Evolutionary conservation across 352 stramenopile genomes (phyloP).

Genomic region (Phytophthora hibernalis): DNA sequence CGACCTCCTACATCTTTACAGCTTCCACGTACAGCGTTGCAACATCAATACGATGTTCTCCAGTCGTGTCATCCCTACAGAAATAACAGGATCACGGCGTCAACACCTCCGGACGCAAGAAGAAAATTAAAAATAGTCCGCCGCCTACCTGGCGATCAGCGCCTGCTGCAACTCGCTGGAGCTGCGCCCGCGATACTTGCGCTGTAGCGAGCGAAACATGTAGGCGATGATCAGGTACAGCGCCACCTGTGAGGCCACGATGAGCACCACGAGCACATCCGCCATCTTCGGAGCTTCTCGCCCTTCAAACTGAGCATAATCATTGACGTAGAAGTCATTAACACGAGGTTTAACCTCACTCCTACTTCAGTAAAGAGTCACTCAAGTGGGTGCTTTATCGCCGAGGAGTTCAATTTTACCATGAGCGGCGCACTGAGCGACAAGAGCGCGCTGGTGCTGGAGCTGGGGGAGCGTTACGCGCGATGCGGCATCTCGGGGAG

Average conservation of each 20-base stretch:
- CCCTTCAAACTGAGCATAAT: conserved; percentile 19
- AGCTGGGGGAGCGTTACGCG: conserved; percentile 74
- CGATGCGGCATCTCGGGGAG: conserved; percentile 82
- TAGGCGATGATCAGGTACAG: conserved; percentile 43
- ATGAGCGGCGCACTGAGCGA: conserved; percentile 45
- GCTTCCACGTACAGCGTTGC: conserved; percentile 33
- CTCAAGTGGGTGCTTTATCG: neutral
- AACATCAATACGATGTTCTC: conserved; percentile 58
- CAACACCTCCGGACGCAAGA: neutral
- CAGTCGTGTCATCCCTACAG: conserved; percentile 13
- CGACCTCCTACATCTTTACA: neutral
- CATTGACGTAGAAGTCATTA: conserved; percentile 7
- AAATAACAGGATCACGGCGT: conserved; percentile 2
- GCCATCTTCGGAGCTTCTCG: conserved; percentile 16
- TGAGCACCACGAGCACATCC: conserved; percentile 36
- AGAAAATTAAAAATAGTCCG: neutral
- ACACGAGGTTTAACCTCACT: neutral
- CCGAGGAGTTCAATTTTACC: neutral
- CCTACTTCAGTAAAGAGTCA: too few relatives aligned
- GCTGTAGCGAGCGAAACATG: conserved; percentile 41
- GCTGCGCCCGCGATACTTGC: conserved; percentile 22
- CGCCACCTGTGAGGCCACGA: conserved; percentile 43
- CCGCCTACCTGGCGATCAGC: conserved; percentile 40
- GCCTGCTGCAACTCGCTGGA: conserved; percentile 33
- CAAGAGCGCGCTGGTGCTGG: conserved; percentile 80